Percentiles rank a stretch among this genome's conserved stretches.
phyloP scores from a whole-genome alignment of 441 rosid species.

The Gossypium gossypioides region DNA sequence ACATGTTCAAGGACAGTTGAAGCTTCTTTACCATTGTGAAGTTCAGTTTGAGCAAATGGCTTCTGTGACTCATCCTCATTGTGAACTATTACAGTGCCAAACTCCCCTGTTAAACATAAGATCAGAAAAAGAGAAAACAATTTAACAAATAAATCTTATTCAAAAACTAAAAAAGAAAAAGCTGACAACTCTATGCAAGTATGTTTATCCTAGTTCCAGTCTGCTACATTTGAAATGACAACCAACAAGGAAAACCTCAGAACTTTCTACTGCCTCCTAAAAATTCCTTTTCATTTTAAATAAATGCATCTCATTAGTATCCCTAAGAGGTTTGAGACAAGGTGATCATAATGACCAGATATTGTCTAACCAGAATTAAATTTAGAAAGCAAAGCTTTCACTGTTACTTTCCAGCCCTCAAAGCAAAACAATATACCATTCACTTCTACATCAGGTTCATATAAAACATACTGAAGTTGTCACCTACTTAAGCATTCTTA shows the following conservation, averaged over 20 bases:
- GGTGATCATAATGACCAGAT: not conserved
- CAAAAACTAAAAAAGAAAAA: not conserved
- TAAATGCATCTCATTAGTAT: not conserved
- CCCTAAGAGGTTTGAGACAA: not conserved
- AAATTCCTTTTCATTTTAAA: not conserved
- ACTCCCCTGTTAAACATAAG: slow-evolving; percentile 48
- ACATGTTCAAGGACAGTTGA: slow-evolving; percentile 24
- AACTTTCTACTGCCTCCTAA: slow-evolving; percentile 2
- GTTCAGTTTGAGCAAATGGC: slow-evolving; percentile 21
- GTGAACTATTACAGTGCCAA: slow-evolving; percentile 77
- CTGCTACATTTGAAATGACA: not conserved
- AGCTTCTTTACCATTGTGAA: slow-evolving; percentile 27
- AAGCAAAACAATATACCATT: not conserved
- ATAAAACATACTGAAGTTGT: not conserved
- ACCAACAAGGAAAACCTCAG: not conserved
- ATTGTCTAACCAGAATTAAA: not conserved
- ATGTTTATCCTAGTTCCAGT: not conserved
- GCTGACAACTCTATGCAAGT: not conserved
- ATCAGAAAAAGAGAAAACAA: not conserved
- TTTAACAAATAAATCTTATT: not conserved
- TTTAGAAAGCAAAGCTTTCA: not conserved
- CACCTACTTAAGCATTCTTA: not conserved
- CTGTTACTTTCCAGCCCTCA: not conserved
- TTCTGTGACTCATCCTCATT: slow-evolving; percentile 44
- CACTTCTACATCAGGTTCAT: not conserved